phyloP scores from a whole-genome alignment of 2,329 filamentous ascomycete species.

The Aspergillus chevalieri region DNA sequence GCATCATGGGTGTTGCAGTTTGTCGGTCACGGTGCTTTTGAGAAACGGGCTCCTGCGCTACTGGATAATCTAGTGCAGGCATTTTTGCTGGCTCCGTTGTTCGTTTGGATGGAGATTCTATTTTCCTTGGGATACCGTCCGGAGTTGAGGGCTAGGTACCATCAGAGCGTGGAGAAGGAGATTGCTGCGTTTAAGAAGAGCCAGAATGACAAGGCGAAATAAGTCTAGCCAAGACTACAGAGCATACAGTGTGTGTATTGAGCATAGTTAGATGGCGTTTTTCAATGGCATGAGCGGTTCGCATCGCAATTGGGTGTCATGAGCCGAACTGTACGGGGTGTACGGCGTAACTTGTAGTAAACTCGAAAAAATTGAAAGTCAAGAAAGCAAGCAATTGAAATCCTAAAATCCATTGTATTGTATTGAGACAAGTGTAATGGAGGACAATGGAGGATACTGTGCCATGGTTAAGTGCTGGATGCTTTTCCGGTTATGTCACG shows the following conservation, averaged over 20 bases:
- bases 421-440: too few relatives aligned
- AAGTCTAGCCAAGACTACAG: neutral
- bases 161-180: slow-evolving; percentile 68
- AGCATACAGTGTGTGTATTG: neutral
- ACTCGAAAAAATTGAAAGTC: too few relatives aligned
- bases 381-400: too few relatives aligned
- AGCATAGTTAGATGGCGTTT: too few relatives aligned
- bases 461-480: too few relatives aligned
- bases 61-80: slow-evolving; percentile 90
- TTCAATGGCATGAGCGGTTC: too few relatives aligned
- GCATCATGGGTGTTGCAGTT: slow-evolving; percentile 85
- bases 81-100: slow-evolving; percentile 86
- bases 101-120: slow-evolving; percentile 92
- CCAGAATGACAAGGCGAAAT: slow-evolving; percentile 32
- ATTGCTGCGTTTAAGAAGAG: slow-evolving; percentile 65
- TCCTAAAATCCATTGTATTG: too few relatives aligned
- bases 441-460: too few relatives aligned
- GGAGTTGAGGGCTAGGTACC: slow-evolving; percentile 74
- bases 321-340: too few relatives aligned
- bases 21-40: slow-evolving; percentile 81
- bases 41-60: slow-evolving; percentile 79
- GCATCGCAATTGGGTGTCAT: too few relatives aligned
- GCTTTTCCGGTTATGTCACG: too few relatives aligned
- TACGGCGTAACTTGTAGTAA: too few relatives aligned
- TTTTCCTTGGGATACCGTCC: slow-evolving; percentile 87